These are phyloP conservation scores for Eremochloa ophiuroides DNA, from an alignment of 176 grass and related monocot species.

Conservation along the genomic window DNA sequence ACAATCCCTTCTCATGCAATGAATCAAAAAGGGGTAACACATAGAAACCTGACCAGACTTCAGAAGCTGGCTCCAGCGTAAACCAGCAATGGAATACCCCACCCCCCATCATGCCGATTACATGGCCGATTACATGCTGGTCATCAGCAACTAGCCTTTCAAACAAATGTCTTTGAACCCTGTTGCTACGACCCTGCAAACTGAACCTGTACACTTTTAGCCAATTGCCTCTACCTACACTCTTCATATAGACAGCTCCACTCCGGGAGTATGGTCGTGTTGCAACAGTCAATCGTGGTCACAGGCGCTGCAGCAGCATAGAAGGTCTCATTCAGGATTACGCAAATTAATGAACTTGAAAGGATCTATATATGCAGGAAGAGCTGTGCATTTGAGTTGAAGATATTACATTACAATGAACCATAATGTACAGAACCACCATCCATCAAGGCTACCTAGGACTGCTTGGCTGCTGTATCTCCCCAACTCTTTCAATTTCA, in stretches of 20 bases:
- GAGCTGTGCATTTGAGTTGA: neutral
- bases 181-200: neutral
- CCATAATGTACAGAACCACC: neutral
- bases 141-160: neutral
- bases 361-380: neutral
- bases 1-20: neutral
- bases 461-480: slow-evolving; percentile 28
- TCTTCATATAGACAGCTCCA: slow-evolving; percentile 9
- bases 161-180: neutral
- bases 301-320: neutral
- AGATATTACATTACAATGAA: neutral
- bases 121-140: neutral
- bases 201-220: slow-evolving; percentile 13
- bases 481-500: slow-evolving; percentile 41
- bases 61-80: neutral
- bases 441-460: slow-evolving; percentile 25
- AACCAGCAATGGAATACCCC: neutral
- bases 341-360: neutral
- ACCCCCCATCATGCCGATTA: neutral
- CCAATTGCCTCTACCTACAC: neutral
- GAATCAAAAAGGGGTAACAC: neutral
- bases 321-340: slow-evolving; percentile 9
- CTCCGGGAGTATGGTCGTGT: neutral
- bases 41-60: neutral
- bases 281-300: neutral